Percentiles rank a stretch among this genome's conserved stretches.
These are phyloP conservation scores for Cyclotella cryptica DNA, from an alignment of 108 stramenopile species.

Conservation along the genomic window DNA sequence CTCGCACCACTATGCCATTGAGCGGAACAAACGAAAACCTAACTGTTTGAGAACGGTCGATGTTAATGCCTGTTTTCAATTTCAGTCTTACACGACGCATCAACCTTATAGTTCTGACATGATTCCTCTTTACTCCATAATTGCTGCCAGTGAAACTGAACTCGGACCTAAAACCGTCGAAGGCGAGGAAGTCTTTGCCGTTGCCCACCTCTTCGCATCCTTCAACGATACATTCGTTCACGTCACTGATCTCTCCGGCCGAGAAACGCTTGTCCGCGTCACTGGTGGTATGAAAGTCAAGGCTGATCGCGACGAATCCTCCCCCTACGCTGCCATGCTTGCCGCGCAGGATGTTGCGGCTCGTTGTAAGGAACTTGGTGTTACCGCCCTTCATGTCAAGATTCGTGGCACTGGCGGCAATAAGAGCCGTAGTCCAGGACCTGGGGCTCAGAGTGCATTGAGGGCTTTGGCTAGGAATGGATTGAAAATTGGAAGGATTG, in stretches of 20 bases:
- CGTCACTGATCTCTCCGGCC: constrained; percentile 99
- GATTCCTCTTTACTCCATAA: background rate
- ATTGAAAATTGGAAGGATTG: constrained; percentile 99
- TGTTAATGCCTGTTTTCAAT: too few relatives aligned
- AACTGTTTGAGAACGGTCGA: too few relatives aligned
- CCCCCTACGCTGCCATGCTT: constrained; percentile 99
- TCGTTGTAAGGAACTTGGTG: constrained; percentile 96
- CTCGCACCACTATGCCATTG: too few relatives aligned
- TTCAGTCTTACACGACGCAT: too few relatives aligned
- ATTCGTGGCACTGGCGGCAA: constrained; percentile 99
- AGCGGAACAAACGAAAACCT: too few relatives aligned
- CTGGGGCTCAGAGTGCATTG: constrained; percentile 98
- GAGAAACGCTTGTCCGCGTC: constrained; percentile 99
- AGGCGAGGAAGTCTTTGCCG: constrained; percentile 98
- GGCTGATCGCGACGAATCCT: constrained; percentile 99
- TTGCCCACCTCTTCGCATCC: constrained; percentile 99
- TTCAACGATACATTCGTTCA: constrained; percentile 99
- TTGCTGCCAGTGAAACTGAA: background rate
- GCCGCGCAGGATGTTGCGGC: constrained; percentile 99
- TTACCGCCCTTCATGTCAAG: constrained; percentile 99
- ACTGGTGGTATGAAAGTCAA: constrained; percentile 99
- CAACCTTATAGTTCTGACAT: background rate
- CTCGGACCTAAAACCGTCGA: constrained; percentile 74
- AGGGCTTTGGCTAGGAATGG: constrained; percentile 98
- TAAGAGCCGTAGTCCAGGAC: constrained; percentile 97